Evolutionary conservation across 1,139 yeast genomes (phyloP), one percentile per base, ranked within the genome.

Genomic region (Petasospora fabianii): DNA sequence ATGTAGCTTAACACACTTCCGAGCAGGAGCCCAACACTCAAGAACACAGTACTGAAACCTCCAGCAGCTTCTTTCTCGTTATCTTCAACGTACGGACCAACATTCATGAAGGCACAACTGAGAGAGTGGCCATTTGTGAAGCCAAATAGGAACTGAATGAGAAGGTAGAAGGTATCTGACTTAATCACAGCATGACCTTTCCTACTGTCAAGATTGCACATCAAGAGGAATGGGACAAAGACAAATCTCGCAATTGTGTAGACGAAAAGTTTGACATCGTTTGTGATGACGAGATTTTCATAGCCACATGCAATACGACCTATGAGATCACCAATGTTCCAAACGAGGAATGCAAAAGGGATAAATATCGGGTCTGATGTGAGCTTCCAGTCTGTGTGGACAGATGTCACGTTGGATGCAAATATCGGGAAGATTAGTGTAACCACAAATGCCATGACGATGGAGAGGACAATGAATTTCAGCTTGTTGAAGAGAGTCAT

Each of bases 31-130:
- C 96, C 96, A 16, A 77, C 55, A 43, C 90, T 81, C 39, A 87
- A 69, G 49, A 84, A 77, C 14, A 87, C 77, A 1, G 87, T 78
- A 41, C 95, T 84, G 59, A 88, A 84, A 4, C 96, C 97, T 28
- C 97, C 96, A 1, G 97, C 96, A 0, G 96, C 96, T 49, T 85
- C 88, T 59, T 80, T 81, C 55, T 86, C 94, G 16, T 73, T 73
- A 32, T 77, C 84, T 12, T 68, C 68, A 6, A 66, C 71, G 39
- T 69, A 68, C 15, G 69, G 69, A 0, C 90, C 83, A 6, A 90
- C 85, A 30, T 73, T 71, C 90, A 90, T 87, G 61, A 90, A 84
- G 42, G 88, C 74, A 18, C 88, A 75, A 6, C 95, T 82, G 39
- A 85, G 73, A 28, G 85, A 68, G 53, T 88, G 95, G 5, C 98